Evolutionary conservation across 768 basidiomycete species (phyloP).

Genomic region (Kwoniella sp.): DNA sequence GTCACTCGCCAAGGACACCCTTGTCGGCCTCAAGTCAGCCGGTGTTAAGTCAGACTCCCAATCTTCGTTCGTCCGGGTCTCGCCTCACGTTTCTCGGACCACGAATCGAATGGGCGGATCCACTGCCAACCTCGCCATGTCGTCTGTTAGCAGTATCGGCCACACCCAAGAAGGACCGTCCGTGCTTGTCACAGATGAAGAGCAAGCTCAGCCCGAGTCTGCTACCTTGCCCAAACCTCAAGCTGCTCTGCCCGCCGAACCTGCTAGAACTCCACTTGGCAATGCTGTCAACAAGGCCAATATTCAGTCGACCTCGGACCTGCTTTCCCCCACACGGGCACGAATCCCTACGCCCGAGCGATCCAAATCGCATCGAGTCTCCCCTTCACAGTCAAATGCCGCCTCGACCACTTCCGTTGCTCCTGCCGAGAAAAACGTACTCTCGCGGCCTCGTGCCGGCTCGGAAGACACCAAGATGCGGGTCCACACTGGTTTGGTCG

Average conservation of each 20-base stretch:
- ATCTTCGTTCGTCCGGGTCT: constrained; percentile 41
- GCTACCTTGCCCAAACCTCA: constrained; percentile 9
- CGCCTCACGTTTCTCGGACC: constrained; percentile 12
- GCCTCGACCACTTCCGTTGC: constrained; percentile 7
- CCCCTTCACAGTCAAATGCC: constrained; percentile 15
- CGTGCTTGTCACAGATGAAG: constrained; percentile 2
- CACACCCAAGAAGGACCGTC: constrained; percentile 30
- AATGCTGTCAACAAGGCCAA: constrained; percentile 35
- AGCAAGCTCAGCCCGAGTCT: constrained; percentile 26
- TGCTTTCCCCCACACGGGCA: constrained; percentile 29
- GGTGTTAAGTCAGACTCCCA: constrained; percentile 34
- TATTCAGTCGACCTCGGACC: constrained; percentile 27
- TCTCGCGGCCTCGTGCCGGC: constrained; percentile 8
- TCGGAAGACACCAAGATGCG: constrained; percentile 62
- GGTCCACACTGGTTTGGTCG: constrained; percentile 88
- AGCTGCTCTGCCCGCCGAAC: neutral
- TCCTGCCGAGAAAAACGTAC: constrained; percentile 16
- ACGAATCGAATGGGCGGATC: constrained; percentile 11
- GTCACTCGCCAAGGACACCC: constrained; percentile 52
- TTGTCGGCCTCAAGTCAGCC: constrained; percentile 26
- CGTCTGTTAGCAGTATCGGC: constrained; percentile 35
- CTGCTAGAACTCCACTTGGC: constrained; percentile 19
- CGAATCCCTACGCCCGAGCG: constrained; percentile 27
- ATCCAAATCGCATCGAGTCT: constrained; percentile 36
- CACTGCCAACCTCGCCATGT: constrained; percentile 31